A percentile compares a stretch with the other conserved stretches of the same genome.
Conservation (phyloP, 192 early-diverging fungal genomes). For the Umbelopsis vinacea region DNA sequence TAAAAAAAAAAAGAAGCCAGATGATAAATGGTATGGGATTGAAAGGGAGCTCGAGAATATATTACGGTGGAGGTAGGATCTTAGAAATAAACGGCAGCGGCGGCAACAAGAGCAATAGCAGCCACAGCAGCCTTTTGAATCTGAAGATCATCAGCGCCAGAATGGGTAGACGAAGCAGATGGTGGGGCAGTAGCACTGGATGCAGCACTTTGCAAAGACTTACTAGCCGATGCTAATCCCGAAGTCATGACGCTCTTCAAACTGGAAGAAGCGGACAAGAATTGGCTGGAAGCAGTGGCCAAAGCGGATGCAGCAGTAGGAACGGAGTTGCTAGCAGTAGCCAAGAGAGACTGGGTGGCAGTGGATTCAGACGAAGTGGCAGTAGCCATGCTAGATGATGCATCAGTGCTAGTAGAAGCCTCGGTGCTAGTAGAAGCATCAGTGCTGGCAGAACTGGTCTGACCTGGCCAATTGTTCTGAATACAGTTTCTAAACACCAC, state of each 20-base stretch:
- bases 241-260: neutral
- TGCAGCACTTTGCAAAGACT: neutral
- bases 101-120: constrained; percentile 8
- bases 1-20: neutral
- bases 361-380: neutral
- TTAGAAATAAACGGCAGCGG: constrained; percentile 6
- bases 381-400: neutral
- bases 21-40: neutral
- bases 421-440: neutral
- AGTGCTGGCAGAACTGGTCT: neutral
- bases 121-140: constrained; percentile 4
- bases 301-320: neutral
- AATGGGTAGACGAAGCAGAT: neutral
- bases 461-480: constrained; percentile 11
- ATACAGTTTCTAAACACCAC: constrained; percentile 2
- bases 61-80: neutral
- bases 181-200: constrained; percentile 5
- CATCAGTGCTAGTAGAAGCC: neutral
- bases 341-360: neutral
- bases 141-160: neutral
- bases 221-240: neutral
- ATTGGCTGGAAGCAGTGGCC: constrained; percentile 6
- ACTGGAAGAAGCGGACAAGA: neutral
- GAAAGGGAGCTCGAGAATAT: neutral
- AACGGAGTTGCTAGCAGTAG: neutral